Evolutionary conservation across 306 rosid genomes (phyloP), one percentile per base, ranked within the genome.

Genomic region (Nissolia schottii): DNA sequence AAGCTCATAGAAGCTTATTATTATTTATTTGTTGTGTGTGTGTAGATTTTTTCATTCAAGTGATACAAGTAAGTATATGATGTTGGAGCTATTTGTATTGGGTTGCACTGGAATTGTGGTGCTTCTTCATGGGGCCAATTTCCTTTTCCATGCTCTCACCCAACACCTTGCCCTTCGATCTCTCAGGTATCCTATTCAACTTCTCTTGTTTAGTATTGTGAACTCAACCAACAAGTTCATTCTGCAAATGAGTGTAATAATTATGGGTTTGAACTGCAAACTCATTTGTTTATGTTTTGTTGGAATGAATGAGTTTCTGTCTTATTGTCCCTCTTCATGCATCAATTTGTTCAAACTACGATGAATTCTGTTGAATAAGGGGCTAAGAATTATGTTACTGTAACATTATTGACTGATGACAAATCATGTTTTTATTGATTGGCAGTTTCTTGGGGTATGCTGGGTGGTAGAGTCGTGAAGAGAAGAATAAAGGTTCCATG

Each of bases 381-480:
- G n/a, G n/a, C n/a, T n/a, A n/a, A n/a, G n/a, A n/a, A n/a, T 49
- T 19, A 1, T 34, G 25, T 50, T 19, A 7, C 29, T 7, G 22
- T 23, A 40, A 7, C 27, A 11, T 24, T 49, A 6, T 38, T 56
- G 31, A 62, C 1, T 51, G 16, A 12, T 51, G 13, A 34, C 13
- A 16, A 5, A 7, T 24, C 7, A 13, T 14, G 51, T 48, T 62
- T n/a, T n/a, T n/a, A n/a, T n/a, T 53, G 31, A 2, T 76, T 76
- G 25, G 25, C 87, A 85, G 89, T 73, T 87, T 87, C 77, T 79
- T 87, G 80, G 89, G 92, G 63, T 77, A 49, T 19, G 79, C 55
- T 40, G 87, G 83, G 46, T 82, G 83, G 84, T 87, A 75, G 45
- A 40, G 4, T 56, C 20, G 19, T 49, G 35, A 23, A 6, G 51